Conservation (phyloP, 441 rosid species). For the Cnidoscolus chayamansa region DNA sequence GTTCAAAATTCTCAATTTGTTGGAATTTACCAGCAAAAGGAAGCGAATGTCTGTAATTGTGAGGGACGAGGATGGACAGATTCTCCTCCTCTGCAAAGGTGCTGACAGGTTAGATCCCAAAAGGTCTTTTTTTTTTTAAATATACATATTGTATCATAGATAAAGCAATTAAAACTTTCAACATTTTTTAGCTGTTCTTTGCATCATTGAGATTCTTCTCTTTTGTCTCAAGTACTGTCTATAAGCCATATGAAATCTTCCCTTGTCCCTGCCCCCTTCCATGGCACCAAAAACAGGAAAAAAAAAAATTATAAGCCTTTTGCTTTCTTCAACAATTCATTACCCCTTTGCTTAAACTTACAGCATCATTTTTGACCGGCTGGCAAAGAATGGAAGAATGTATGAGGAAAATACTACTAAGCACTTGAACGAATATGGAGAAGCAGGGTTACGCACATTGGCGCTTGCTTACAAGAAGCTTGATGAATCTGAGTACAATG, state of each 20-base stretch:
- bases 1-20: slow-evolving; percentile 77
- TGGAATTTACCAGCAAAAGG: slow-evolving; percentile 97
- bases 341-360: slow-evolving; percentile 26
- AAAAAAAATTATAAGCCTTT: neutral
- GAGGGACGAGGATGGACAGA: slow-evolving; percentile 69
- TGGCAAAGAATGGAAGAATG: slow-evolving; percentile 72
- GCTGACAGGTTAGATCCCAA: slow-evolving; percentile 79
- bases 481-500: slow-evolving; percentile 63
- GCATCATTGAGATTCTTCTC: neutral
- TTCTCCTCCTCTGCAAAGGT: slow-evolving; percentile 91
- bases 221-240: neutral
- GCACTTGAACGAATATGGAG: slow-evolving; percentile 94
- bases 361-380: slow-evolving; percentile 91
- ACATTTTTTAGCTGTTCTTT: neutral
- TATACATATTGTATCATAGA: neutral
- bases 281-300: neutral
- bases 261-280: neutral
- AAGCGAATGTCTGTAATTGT: slow-evolving; percentile 93
- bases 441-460: slow-evolving; percentile 85
- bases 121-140: neutral
- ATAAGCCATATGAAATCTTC: neutral
- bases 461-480: slow-evolving; percentile 83
- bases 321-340: slow-evolving; percentile 16
- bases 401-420: slow-evolving; percentile 61
- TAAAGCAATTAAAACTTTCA: neutral